Evolutionary conservation across 371 early-diverging fungal species (phyloP), one percentile per base, ranked within the genome.

Genomic region (Umbelopsis sp.): DNA sequence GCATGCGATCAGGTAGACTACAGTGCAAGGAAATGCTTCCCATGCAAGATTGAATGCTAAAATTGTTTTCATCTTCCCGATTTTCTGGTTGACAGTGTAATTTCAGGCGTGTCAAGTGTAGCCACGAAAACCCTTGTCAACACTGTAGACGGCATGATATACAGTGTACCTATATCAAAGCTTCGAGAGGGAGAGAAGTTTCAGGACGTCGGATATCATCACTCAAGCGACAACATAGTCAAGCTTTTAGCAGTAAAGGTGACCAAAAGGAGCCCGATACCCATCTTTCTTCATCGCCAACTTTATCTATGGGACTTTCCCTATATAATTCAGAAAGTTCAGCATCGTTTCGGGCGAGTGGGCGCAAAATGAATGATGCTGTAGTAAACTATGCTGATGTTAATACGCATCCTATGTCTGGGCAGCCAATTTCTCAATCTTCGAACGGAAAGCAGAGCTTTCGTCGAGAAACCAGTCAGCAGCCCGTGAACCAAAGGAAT

Each of bases 151-250:
- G 57, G 2, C 35, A 57, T 57, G 57, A n/a, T 57, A 29, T 57
- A 25, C 35, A 57, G 6, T 57, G 57, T 35, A 37, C 57, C 3
- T 57, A 57, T 29, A 18, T 29, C 29, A 57, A 57, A 57, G 57
- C 57, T 29, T 32, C 57, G 16, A 38, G 57, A 25, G 57, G 57
- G 8, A 37, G 29, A 35, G 57, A 57, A 5, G 57, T 35, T 8
- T 57, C 57, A 32, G 57, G 57, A 24, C 29, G 57, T 57, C 57
- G 57, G 11, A 57, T 57, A 16, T 16, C 35, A 35, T 57, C 57
- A 12, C 57, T 57, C n/a, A 57, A 29, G n/a, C 57, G 57, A 2
- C 57, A 35, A 9, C 57, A 35, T 12, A n/a, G 35, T 35, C 64
- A 46, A 46, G 64, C n/a, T 3, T 41, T 38, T 44, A 20, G 45